A percentile compares a stretch with the other conserved stretches of the same genome.
phyloP scores from a whole-genome alignment of 352 stramenopile genomes.

The Globisporangium sylvaticum region DNA sequence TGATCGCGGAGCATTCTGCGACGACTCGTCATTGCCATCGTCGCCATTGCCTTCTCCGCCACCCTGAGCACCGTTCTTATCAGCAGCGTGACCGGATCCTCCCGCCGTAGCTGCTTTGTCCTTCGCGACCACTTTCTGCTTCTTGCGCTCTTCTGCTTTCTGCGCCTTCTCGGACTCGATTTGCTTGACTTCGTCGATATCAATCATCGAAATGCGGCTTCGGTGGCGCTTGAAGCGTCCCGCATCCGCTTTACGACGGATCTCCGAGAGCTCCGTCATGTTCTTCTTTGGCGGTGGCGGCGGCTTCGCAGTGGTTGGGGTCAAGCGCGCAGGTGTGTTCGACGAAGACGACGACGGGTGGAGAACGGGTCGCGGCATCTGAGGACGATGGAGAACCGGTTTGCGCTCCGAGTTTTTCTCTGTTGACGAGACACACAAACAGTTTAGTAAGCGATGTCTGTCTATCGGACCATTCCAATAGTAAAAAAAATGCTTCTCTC shows the following conservation, averaged over 20 bases:
- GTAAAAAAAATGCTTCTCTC: not conserved
- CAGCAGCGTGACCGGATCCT: not conserved
- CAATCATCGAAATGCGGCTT: slow-evolving; percentile 86
- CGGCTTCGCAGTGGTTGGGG: slow-evolving; percentile 22
- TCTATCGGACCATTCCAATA: not conserved
- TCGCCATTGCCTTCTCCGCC: not conserved
- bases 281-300: slow-evolving; percentile 61
- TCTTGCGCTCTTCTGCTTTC: slow-evolving; percentile 81
- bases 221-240: slow-evolving; percentile 81
- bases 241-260: slow-evolving; percentile 77
- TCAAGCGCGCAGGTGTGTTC: slow-evolving; percentile 23
- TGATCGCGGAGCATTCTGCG: not conserved
- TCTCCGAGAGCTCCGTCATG: slow-evolving; percentile 72
- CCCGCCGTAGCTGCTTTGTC: slow-evolving; percentile 15
- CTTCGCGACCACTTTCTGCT: slow-evolving; percentile 50
- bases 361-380: slow-evolving; percentile 32
- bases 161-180: slow-evolving; percentile 84
- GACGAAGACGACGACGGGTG: slow-evolving; percentile 20
- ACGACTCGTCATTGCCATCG: slow-evolving; percentile 7
- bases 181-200: slow-evolving; percentile 86
- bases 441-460: not conserved
- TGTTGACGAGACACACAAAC: not conserved
- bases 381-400: slow-evolving; percentile 38
- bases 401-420: slow-evolving; percentile 27
- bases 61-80: slow-evolving; percentile 4